A percentile compares a stretch with the other conserved stretches of the same genome.
Evolutionary conservation across 208 protist species (phyloP).

Genomic region (Trypanosoma scelopori): DNA sequence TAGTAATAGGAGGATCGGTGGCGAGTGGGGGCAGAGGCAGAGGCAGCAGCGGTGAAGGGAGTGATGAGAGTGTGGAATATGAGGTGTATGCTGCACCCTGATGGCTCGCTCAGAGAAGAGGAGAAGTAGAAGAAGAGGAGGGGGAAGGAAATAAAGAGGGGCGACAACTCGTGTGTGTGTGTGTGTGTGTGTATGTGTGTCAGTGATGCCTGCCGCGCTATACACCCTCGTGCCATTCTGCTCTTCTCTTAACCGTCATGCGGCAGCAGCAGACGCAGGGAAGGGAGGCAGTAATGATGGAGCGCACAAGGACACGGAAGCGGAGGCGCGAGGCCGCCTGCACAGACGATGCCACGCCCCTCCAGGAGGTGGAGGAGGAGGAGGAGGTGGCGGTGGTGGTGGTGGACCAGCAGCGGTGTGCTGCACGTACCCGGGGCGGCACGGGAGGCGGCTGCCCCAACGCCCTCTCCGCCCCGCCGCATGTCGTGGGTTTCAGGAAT

Average conservation of each 20-base stretch:
- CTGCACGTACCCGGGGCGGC: too few species aligned
- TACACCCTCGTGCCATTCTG: neutral
- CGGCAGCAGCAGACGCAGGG: neutral
- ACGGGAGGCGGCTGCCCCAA: too few species aligned
- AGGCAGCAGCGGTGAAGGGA: neutral
- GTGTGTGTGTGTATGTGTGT: constrained; percentile 2
- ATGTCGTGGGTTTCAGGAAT: neutral
- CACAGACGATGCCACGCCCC: too few species aligned
- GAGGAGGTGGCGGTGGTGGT: neutral
- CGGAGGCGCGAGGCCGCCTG: neutral
- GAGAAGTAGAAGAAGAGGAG: too few species aligned
- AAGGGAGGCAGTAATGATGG: too few species aligned
- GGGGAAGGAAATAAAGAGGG: too few species aligned
- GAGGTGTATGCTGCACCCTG: too few species aligned
- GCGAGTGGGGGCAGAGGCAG: neutral
- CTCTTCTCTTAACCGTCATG: neutral
- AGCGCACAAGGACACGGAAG: neutral
- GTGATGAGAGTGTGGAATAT: too few species aligned
- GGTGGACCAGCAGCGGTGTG: too few species aligned
- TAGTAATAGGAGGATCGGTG: neutral
- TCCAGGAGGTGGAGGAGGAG: too few species aligned
- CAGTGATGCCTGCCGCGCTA: neutral
- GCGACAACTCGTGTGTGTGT: too few species aligned
- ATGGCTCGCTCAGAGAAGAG: too few species aligned
- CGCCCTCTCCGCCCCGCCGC: neutral